Evolutionary conservation across 2,329 filamentous ascomycete genomes (phyloP).

Genomic region (Metarhizium guizhouense): DNA sequence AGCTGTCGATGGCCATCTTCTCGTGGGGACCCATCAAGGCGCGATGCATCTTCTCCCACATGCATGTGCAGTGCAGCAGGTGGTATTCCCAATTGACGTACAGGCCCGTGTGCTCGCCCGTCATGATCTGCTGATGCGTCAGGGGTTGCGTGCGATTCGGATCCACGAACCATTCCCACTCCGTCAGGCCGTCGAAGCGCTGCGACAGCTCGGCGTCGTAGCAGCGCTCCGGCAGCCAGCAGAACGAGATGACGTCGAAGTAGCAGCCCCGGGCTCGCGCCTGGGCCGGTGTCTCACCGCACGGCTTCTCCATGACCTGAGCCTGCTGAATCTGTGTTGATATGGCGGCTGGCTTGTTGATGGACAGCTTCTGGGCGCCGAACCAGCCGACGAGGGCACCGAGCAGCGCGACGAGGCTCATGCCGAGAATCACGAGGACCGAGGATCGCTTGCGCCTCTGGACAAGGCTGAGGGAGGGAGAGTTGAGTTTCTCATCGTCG

Average conservation of each 20-base stretch:
- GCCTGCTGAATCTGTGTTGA: too few relatives aligned
- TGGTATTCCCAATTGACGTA: slow-evolving; percentile 8
- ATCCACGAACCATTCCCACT: slow-evolving; percentile 2
- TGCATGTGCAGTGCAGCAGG: slow-evolving; percentile 4
- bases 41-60: slow-evolving; percentile 8
- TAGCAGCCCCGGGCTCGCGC: slow-evolving; percentile 1
- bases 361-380: too few relatives aligned
- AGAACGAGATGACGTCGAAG: slow-evolving; percentile 6
- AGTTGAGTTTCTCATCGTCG: too few relatives aligned
- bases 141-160: slow-evolving; percentile 2
- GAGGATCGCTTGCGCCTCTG: too few relatives aligned
- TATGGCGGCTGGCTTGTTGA: too few relatives aligned
- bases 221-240: slow-evolving; percentile 5
- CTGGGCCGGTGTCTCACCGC: slow-evolving; percentile 1
- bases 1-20: slow-evolving; percentile 3
- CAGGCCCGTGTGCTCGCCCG: slow-evolving; percentile 2
- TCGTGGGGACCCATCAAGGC: slow-evolving; percentile 1
- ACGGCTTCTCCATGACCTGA: neutral
- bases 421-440: too few relatives aligned
- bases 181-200: neutral
- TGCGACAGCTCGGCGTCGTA: slow-evolving; percentile 4
- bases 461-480: too few relatives aligned
- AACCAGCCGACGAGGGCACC: too few relatives aligned
- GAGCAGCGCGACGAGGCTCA: too few relatives aligned
- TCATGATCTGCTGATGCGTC: slow-evolving; percentile 2